These are phyloP conservation scores for Atkinsonella texensis DNA, from an alignment of 2,329 filamentous ascomycete species.

Conservation along the genomic window DNA sequence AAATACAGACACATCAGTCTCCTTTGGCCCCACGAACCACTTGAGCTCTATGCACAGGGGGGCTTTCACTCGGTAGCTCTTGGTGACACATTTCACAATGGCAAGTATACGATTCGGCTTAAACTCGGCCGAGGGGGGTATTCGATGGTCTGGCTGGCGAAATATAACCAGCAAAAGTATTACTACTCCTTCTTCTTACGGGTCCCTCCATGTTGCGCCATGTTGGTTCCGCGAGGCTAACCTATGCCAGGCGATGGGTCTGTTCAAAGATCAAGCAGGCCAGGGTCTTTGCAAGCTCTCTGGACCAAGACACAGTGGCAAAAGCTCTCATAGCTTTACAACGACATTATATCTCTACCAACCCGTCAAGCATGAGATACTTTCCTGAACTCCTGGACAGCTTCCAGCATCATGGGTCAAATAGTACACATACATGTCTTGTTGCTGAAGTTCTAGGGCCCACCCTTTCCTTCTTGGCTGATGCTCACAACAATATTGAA, in stretches of 20 bases:
- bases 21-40: neutral
- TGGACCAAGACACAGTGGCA: conserved; percentile 5
- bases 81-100: conserved; percentile 3
- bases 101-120: conserved; percentile 4
- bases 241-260: conserved; percentile 2
- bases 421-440: conserved; percentile 7
- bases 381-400: conserved; percentile 3
- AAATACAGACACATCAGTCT: neutral
- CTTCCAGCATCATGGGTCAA: conserved; percentile 7
- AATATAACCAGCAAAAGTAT: no score
- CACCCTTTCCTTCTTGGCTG: neutral
- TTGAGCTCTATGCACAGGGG: neutral
- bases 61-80: conserved; percentile 5
- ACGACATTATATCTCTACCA: neutral
- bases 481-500: neutral
- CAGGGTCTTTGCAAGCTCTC: neutral
- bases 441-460: conserved; percentile 7
- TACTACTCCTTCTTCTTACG: no score
- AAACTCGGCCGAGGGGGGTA: conserved; percentile 4
- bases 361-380: neutral
- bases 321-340: neutral
- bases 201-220: neutral
- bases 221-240: neutral
- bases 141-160: conserved; percentile 7
- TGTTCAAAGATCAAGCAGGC: conserved; percentile 7